These are phyloP conservation scores for Geoglossum glabrum DNA, from an alignment of 495 filamentous ascomycete genomes.

Conservation along the genomic window DNA sequence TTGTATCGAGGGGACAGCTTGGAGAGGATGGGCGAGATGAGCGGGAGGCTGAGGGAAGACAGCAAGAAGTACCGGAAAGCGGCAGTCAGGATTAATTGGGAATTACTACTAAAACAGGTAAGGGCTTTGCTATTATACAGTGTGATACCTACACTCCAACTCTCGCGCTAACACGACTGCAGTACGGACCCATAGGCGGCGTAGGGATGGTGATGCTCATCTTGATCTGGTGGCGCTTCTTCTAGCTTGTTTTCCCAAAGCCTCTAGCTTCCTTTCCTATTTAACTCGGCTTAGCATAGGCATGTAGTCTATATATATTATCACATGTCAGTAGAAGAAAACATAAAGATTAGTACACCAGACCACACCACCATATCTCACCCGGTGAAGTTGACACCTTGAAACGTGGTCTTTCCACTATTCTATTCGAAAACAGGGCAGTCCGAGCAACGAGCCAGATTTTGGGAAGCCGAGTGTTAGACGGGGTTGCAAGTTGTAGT, in stretches of 20 bases:
- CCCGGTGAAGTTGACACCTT: too few relatives aligned
- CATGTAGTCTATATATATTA: background rate
- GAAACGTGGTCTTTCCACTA: too few relatives aligned
- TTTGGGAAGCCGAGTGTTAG: too few relatives aligned
- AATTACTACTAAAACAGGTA: constrained; percentile 80
- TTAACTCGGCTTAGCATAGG: background rate
- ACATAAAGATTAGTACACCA: too few relatives aligned
- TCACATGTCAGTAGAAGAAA: too few relatives aligned
- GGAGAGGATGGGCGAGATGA: constrained; percentile 94
- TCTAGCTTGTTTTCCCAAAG: constrained; percentile 23
- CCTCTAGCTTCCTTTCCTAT: background rate
- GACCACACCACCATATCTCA: too few relatives aligned
- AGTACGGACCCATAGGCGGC: constrained; percentile 75
- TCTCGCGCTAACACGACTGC: constrained; percentile 8
- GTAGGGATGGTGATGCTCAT: constrained; percentile 61
- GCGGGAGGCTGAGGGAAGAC: constrained; percentile 67
- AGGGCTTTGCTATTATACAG: constrained; percentile 9
- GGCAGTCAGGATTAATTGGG: constrained; percentile 96
- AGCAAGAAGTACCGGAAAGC: constrained; percentile 83
- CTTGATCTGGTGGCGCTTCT: constrained; percentile 85
- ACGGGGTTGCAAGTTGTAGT: too few relatives aligned
- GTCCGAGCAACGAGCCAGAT: too few relatives aligned
- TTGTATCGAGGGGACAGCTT: constrained; percentile 86
- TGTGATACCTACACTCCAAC: background rate
- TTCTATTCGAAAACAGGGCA: too few relatives aligned